A percentile compares a stretch with the other conserved stretches of the same genome.
Evolutionary conservation across 2,329 filamentous ascomycete species (phyloP).

Genomic region (Bisporella sp.): DNA sequence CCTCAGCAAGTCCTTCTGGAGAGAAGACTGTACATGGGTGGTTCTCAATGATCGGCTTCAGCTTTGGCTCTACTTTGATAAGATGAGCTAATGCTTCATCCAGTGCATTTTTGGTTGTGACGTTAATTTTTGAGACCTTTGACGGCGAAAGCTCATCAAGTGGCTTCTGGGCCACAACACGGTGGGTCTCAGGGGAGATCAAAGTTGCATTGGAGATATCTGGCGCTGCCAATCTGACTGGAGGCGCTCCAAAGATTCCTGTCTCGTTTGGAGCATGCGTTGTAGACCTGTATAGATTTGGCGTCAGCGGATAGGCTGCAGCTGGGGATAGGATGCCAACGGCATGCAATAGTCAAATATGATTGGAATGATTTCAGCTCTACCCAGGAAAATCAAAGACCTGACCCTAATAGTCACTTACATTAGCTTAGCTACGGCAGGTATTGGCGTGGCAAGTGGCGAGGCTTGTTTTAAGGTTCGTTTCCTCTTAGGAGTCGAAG

Average conservation of each 20-base stretch:
- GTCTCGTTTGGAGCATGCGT: too few relatives aligned
- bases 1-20: constrained; percentile 72
- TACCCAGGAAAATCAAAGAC: neutral
- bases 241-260: constrained; percentile 2
- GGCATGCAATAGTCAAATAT: too few relatives aligned
- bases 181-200: constrained; percentile 63
- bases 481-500: constrained; percentile 25
- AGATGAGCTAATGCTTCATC: constrained; percentile 71
- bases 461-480: constrained; percentile 5
- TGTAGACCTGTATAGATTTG: too few relatives aligned
- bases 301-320: too few relatives aligned
- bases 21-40: constrained; percentile 76
- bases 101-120: constrained; percentile 65
- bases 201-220: constrained; percentile 62
- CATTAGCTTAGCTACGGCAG: constrained; percentile 40
- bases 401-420: constrained; percentile 26
- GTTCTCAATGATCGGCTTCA: constrained; percentile 65
- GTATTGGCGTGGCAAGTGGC: constrained; percentile 39
- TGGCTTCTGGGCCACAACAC: constrained; percentile 48
- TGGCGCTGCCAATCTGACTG: constrained; percentile 51
- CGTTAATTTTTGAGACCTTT: constrained; percentile 30
- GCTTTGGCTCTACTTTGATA: constrained; percentile 62
- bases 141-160: constrained; percentile 48
- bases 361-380: constrained; percentile 7
- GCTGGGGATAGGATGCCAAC: too few relatives aligned